Conservation (phyloP, 305 asterid species). For the Nicotiana rustica region DNA sequence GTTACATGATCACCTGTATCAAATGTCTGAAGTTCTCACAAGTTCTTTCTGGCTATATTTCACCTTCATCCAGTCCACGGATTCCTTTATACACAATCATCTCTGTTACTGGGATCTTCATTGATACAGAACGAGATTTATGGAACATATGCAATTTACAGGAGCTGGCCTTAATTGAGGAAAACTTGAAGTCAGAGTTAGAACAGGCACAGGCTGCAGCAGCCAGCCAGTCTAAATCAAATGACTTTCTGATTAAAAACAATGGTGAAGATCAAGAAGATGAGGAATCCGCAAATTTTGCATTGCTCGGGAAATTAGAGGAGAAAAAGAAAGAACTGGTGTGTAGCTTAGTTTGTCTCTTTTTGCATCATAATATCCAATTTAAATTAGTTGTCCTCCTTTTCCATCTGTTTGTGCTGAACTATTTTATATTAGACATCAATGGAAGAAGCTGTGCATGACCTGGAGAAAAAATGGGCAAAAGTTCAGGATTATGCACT, state of each 20-base stretch:
- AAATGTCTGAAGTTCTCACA: not conserved
- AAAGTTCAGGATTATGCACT: conserved; percentile 74
- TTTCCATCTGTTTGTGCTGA: conserved; percentile 31
- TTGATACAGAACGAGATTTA: not conserved
- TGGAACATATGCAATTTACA: conserved; percentile 36
- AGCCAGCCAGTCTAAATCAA: conserved; percentile 48
- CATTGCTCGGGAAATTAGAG: conserved; percentile 65
- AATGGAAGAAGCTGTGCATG: conserved; percentile 62
- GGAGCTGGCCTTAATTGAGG: conserved; percentile 72
- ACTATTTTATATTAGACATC: conserved; percentile 55
- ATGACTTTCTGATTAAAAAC: conserved; percentile 47
- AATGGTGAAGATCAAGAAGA: conserved; percentile 56
- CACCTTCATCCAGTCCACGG: not conserved
- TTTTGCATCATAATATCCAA: conserved; percentile 20
- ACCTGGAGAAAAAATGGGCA: conserved; percentile 74
- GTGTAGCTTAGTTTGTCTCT: conserved; percentile 38
- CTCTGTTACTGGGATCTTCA: conserved; percentile 31
- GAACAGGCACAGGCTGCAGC: conserved; percentile 49
- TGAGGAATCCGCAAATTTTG: conserved; percentile 52
- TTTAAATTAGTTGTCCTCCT: conserved; percentile 35
- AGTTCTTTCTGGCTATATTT: not conserved
- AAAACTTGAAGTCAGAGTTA: conserved; percentile 66
- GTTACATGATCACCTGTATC: not conserved
- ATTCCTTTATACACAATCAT: conserved; percentile 4
- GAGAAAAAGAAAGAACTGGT: conserved; percentile 80